Conservation (phyloP, 2,329 filamentous ascomycete species). For the Cladophialophora exuberans region DNA sequence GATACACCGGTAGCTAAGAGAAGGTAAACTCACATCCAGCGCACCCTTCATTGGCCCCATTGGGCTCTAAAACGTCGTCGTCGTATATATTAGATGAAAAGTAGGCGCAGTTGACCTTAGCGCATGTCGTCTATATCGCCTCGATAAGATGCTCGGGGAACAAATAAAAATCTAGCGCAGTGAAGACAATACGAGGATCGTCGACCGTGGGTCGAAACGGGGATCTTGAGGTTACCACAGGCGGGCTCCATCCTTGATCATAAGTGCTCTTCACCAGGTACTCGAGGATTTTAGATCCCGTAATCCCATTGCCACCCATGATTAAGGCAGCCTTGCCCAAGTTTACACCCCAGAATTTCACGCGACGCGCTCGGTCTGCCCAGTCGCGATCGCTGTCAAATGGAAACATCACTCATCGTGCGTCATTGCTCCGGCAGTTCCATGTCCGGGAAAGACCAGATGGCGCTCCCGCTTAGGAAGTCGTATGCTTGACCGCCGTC, state of each 20-base stretch:
- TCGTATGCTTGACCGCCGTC: no score
- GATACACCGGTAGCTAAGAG: no score
- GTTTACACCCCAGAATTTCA: no score
- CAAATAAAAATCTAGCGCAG: background rate
- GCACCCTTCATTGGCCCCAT: constrained; percentile 34
- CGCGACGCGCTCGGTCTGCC: no score
- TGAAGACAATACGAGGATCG: background rate
- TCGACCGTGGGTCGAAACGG: background rate
- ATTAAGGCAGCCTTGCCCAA: background rate
- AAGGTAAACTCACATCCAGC: no score
- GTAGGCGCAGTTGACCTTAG: constrained; percentile 39
- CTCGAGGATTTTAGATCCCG: background rate
- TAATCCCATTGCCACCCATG: background rate
- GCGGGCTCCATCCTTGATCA: background rate
- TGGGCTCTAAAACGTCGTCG: constrained; percentile 36
- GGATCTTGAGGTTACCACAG: background rate
- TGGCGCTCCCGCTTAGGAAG: no score
- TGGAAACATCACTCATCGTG: no score
- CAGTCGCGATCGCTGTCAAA: no score
- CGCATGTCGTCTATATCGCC: constrained; percentile 8
- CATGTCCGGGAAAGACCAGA: no score
- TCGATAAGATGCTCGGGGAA: background rate
- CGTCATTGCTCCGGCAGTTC: no score
- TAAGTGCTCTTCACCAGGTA: background rate
- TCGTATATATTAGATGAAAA: constrained; percentile 40